Evolutionary conservation across 768 basidiomycete genomes (phyloP), one percentile per base, ranked within the genome.

Genomic region (Auricularia heimuer): DNA sequence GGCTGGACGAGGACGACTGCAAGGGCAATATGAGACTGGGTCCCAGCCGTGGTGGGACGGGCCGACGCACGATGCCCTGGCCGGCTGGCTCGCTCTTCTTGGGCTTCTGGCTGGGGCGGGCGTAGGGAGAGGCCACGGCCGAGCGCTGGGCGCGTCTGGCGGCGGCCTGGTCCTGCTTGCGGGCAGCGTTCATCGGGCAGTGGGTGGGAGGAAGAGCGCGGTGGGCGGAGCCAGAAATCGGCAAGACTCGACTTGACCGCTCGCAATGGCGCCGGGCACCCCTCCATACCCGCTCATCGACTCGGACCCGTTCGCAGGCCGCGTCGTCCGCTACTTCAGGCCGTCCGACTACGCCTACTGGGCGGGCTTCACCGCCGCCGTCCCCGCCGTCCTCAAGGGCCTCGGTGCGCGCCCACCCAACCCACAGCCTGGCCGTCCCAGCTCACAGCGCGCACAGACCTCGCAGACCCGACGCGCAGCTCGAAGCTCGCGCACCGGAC

Each of bases 211-310:
- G 54, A 54, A 54, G 29, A 29, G n/a, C 54, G n/a, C n/a, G 54
- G 18, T 54, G 11, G 54, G 54, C 54, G 18, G 54, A n/a, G 18
- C 54, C 54, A n/a, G 54, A 54, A 44, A 11, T 54, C 18, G 54
- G 54, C n/a, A 29, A n/a, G 54, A 18, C n/a, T 29, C 54, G 11
- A 11, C 54, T 11, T 18, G 0, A 54, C 0, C 54, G 18, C 54
- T 54, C 54, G 54, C 54, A 29, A 60, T 60, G 56, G 11, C 56
- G 56, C 29, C 16, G 37, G 64, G 60, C 37, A 39, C 64, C 6
- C 56, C 89, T 47, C 86, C 87, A 33, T 96, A 85, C 78, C 94
- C 94, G 61, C 87, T 96, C 76, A 90, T 98, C 77, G 96, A 98
- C 77, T 80, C 86, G 0, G 96, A 98, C 80, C 96, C 96, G 10